Conservation (phyloP, 2,329 filamentous ascomycete genomes). For the Cladosporium sp. region DNA sequence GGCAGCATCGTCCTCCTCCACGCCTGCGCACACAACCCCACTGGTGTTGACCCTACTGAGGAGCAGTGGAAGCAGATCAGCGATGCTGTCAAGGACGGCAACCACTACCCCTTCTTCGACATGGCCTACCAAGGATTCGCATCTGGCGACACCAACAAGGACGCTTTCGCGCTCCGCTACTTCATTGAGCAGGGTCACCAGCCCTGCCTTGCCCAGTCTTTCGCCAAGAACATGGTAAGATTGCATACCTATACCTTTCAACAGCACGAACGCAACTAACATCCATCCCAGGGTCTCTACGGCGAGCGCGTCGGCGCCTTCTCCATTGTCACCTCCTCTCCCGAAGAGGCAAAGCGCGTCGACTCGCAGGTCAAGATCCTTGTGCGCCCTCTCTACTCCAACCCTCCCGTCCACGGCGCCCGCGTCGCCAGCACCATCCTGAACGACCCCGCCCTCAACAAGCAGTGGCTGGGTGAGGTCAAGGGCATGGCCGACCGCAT, state of each 20-base stretch:
- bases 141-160: constrained; percentile 84
- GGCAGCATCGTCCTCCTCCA: constrained; percentile 91
- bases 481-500: constrained; percentile 99
- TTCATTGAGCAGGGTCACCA: constrained; percentile 92
- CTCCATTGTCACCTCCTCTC: constrained; percentile 81
- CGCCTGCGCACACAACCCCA: constrained; percentile 97
- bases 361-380: constrained; percentile 99
- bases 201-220: constrained; percentile 85
- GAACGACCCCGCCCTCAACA: constrained; percentile 78
- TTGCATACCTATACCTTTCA: background rate
- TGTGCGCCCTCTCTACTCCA: constrained; percentile 95
- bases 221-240: constrained; percentile 97
- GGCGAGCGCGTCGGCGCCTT: constrained; percentile 98
- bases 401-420: constrained; percentile 94
- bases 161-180: constrained; percentile 90
- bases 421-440: constrained; percentile 92
- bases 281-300: constrained; percentile 73
- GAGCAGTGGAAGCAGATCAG: constrained; percentile 94
- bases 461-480: constrained; percentile 95
- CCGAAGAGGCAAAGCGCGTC: constrained; percentile 91
- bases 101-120: constrained; percentile 96
- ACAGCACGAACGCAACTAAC: constrained; percentile 23
- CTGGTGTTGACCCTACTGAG: constrained; percentile 87
- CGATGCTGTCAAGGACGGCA: constrained; percentile 78
- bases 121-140: constrained; percentile 99